These are phyloP conservation scores for Cercospora sesami DNA, from an alignment of 2,329 filamentous ascomycete genomes.

Conservation along the genomic window DNA sequence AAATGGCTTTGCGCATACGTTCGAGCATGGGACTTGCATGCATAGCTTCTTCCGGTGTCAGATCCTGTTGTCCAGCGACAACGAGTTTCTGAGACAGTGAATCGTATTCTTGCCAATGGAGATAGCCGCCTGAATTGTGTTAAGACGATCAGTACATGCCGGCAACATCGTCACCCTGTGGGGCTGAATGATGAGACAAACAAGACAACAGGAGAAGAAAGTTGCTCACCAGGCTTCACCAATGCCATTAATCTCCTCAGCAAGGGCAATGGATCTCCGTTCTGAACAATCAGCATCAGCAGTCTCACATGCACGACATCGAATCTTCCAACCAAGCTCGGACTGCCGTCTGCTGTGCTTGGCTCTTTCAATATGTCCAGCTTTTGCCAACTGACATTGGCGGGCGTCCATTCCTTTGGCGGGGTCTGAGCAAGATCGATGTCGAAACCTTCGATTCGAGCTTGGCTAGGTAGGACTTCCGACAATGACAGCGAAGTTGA, in stretches of 20 bases:
- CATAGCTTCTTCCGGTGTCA: not conserved
- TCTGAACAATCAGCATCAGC: slow-evolving; percentile 24
- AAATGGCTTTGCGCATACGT: not conserved
- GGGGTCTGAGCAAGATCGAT: slow-evolving; percentile 27
- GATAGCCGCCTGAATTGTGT: slow-evolving; percentile 18
- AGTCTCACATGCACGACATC: slow-evolving; percentile 31
- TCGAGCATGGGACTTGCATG: not conserved
- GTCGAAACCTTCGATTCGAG: slow-evolving; percentile 30
- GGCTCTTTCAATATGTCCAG: slow-evolving; percentile 18
- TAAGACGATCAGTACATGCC: not conserved
- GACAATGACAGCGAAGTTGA: slow-evolving; percentile 12
- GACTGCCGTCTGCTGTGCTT: slow-evolving; percentile 12
- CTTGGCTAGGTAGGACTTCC: not conserved
- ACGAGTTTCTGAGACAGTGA: slow-evolving; percentile 15
- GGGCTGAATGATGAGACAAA: not conserved
- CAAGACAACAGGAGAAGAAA: not conserved
- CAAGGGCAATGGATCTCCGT: slow-evolving; percentile 27
- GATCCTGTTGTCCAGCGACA: not conserved
- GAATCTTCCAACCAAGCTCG: slow-evolving; percentile 19
- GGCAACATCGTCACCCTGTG: no score
- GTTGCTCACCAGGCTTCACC: slow-evolving; percentile 20
- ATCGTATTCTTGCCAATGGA: slow-evolving; percentile 33
- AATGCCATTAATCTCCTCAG: slow-evolving; percentile 25
- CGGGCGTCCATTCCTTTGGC: slow-evolving; percentile 22
- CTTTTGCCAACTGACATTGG: slow-evolving; percentile 23